Conservation (phyloP, 108 stramenopile genomes). For the Schizochytrium sp. region DNA sequence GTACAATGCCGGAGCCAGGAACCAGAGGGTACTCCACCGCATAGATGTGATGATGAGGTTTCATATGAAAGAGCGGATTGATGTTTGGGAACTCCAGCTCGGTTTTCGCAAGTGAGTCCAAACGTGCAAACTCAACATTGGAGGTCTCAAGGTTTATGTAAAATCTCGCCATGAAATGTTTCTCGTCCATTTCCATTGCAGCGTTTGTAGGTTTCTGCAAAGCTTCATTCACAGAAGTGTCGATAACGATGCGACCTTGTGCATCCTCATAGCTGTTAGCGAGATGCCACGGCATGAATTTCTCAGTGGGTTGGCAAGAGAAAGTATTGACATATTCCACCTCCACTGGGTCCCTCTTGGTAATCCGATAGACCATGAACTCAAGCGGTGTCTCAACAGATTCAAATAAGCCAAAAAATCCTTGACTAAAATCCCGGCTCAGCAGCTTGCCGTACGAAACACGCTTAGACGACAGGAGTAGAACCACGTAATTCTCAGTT, state of each 20-base stretch:
- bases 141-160: neutral
- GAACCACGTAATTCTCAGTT: constrained; percentile 33
- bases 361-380: constrained; percentile 37
- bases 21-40: constrained; percentile 7
- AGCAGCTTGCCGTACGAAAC: neutral
- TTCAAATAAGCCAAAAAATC: constrained; percentile 51
- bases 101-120: neutral
- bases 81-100: constrained; percentile 51
- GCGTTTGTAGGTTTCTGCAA: no score
- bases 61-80: constrained; percentile 45
- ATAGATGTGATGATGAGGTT: constrained; percentile 34
- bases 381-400: neutral
- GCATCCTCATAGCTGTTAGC: constrained; percentile 21
- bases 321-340: constrained; percentile 13
- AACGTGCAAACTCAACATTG: neutral
- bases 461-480: constrained; percentile 11
- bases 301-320: neutral
- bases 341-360: neutral
- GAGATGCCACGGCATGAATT: constrained; percentile 52
- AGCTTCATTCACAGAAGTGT: neutral
- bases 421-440: neutral
- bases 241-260: constrained; percentile 20
- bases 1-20: neutral
- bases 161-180: neutral
- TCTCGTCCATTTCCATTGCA: neutral